Evolutionary conservation across 805 yeast species (phyloP), one percentile per base, ranked within the genome.

Genomic region (Starmerella apis): DNA sequence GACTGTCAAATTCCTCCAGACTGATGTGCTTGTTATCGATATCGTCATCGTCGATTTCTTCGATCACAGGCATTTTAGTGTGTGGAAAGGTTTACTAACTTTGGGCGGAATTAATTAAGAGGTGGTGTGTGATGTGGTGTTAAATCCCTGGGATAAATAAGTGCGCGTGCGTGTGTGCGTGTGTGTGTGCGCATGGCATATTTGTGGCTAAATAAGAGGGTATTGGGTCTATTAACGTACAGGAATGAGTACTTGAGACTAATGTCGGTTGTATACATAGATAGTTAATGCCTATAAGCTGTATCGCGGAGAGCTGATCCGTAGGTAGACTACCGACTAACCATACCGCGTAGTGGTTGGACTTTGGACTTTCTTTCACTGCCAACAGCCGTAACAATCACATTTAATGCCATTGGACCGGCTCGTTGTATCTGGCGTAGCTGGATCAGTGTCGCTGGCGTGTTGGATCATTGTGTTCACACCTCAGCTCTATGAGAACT

Each of bases 381-480:
- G 22, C 9, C 20, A 16, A 1, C 37, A 2, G 2, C n/a, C 22
- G 19, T 5, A 20, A 38, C 9, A 22, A 38, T 9, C 31, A 6
- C 11, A 9, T 4, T 36, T 9, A 20, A 35, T 44, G 48, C 31
- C 42, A 25, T 13, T 44, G 24, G 55, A 52, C 31, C 22, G 52
- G 27, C 38, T 43, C 4, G 56, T 48, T 3, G 46, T 59, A 7
- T 56, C 60, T 24, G 62, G 62, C 28, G 48, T 59, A 10, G 44
- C 51, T 50, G 63, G 84, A 24, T 86, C 95, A 11, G 86, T 92
- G 31, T 90, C 97, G 18, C 77, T 90, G 43, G 95, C 96, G 14
- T 92, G 96, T 65, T 90, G 98, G 98, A 82, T 92, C 52, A 88
- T 92, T 44, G 98, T 90, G 16, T 90, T 92, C 71, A 94, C 95